Percentiles rank a stretch among this genome's conserved stretches.
Evolutionary conservation across 345 rosid species (phyloP).

Genomic region (Melaleuca quinquenervia): DNA sequence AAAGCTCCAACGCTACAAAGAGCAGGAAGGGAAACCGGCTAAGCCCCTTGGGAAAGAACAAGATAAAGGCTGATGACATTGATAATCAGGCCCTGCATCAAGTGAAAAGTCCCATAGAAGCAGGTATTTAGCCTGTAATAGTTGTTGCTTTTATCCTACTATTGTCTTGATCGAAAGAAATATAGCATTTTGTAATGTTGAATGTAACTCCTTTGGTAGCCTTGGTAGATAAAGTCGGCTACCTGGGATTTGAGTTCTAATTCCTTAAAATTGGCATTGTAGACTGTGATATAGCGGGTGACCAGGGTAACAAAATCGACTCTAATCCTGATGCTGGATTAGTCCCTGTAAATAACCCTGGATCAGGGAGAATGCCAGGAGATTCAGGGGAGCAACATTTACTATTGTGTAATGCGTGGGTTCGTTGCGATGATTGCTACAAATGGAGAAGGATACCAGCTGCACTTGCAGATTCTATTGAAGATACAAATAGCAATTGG

Average conservation of each 20-base stretch:
- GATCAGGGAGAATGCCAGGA: conserved; percentile 23
- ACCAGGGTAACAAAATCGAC: conserved; percentile 14
- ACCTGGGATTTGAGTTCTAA: neutral
- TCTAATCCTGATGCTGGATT: conserved; percentile 9
- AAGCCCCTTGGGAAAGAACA: conserved; percentile 21
- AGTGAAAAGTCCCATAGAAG: conserved; percentile 14
- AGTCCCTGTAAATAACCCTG: conserved; percentile 13
- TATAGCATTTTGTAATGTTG: neutral
- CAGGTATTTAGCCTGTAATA: conserved; percentile 30
- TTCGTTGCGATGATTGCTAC: conserved; percentile 82
- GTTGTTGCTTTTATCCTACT: neutral
- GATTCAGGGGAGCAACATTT: conserved; percentile 22
- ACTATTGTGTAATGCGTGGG: conserved; percentile 73
- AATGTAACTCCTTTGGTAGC: neutral
- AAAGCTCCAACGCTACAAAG: conserved; percentile 25
- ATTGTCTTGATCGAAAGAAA: neutral
- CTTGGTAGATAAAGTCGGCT: neutral
- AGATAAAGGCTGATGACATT: conserved; percentile 21
- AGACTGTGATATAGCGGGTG: conserved; percentile 19
- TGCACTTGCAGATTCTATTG: conserved; percentile 51
- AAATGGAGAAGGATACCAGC: conserved; percentile 95
- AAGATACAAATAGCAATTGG: conserved; percentile 67
- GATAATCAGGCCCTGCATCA: conserved; percentile 12
- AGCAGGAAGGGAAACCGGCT: conserved; percentile 22
- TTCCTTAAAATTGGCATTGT: neutral